These are phyloP conservation scores for Solanum microdontum DNA, from an alignment of 257 asterid species.

Conservation along the genomic window DNA sequence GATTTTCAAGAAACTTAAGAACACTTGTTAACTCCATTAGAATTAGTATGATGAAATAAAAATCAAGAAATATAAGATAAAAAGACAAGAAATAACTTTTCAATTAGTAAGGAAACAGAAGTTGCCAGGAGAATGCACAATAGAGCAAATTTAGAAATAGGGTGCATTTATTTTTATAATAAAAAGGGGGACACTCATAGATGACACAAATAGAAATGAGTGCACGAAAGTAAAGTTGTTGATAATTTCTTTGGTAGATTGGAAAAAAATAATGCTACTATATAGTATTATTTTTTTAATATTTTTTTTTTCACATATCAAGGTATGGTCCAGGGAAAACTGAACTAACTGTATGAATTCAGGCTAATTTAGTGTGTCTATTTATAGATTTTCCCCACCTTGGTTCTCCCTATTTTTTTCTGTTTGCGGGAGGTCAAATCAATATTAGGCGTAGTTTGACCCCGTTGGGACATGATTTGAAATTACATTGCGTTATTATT, in stretches of 20 bases:
- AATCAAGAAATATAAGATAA: background rate
- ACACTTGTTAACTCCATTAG: conserved; percentile 35
- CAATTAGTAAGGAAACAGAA: background rate
- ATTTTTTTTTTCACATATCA: background rate
- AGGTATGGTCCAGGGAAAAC: background rate
- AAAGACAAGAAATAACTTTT: background rate
- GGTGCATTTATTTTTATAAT: background rate
- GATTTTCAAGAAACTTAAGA: conserved; percentile 36
- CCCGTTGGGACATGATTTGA: background rate
- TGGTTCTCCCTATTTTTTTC: background rate
- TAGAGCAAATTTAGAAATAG: background rate
- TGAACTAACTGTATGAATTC: background rate
- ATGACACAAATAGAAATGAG: background rate
- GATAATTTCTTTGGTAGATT: background rate
- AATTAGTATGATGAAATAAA: background rate
- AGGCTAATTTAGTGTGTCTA: background rate
- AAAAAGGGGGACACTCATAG: background rate
- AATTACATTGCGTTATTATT: background rate
- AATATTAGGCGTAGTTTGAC: background rate
- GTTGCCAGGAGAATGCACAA: background rate
- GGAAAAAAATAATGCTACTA: background rate
- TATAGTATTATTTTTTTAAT: background rate
- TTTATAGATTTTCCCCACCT: background rate
- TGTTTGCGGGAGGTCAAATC: background rate
- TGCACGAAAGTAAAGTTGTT: background rate